Evolutionary conservation across 352 stramenopile species (phyloP).

Genomic region (Pythium graminicola): DNA sequence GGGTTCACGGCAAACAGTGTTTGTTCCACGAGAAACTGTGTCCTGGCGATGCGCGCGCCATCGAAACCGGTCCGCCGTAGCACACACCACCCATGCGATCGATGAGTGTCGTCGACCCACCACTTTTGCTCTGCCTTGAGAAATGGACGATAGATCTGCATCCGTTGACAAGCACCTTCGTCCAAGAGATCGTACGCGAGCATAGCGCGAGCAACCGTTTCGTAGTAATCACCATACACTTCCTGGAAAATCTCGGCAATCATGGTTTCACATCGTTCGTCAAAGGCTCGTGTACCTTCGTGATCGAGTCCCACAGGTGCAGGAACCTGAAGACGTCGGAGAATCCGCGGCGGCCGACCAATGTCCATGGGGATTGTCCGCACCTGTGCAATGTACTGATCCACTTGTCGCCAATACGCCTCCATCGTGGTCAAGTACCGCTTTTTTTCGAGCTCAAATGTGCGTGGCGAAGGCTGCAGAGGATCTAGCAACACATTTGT

Average conservation of each 20-base stretch:
- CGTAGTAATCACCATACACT: constrained; percentile 71
- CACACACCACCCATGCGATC: constrained; percentile 70
- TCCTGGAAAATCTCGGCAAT: constrained; percentile 73
- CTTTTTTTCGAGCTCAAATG: constrained; percentile 75
- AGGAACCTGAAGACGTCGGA: constrained; percentile 65
- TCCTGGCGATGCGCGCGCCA: constrained; percentile 30
- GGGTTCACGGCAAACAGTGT: constrained; percentile 67
- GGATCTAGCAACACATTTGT: constrained; percentile 35
- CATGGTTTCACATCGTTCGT: constrained; percentile 58
- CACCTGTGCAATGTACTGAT: constrained; percentile 43
- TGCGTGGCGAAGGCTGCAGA: constrained; percentile 47
- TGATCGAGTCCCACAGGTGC: constrained; percentile 39
- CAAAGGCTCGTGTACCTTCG: constrained; percentile 38
- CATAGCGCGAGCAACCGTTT: constrained; percentile 71
- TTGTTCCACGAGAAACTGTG: constrained; percentile 40
- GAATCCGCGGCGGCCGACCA: constrained; percentile 54
- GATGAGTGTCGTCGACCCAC: constrained; percentile 78
- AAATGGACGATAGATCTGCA: constrained; percentile 83
- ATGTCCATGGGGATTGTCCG: constrained; percentile 55
- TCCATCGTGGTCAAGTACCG: constrained; percentile 73
- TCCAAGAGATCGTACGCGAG: constrained; percentile 87
- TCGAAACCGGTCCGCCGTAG: constrained; percentile 75
- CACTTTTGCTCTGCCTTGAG: constrained; percentile 76
- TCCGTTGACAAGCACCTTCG: constrained; percentile 43
- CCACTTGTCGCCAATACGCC: constrained; percentile 81